Base-by-base conservation (phyloP, 139 green algal genomes). In the Closterium sp. region DNA sequence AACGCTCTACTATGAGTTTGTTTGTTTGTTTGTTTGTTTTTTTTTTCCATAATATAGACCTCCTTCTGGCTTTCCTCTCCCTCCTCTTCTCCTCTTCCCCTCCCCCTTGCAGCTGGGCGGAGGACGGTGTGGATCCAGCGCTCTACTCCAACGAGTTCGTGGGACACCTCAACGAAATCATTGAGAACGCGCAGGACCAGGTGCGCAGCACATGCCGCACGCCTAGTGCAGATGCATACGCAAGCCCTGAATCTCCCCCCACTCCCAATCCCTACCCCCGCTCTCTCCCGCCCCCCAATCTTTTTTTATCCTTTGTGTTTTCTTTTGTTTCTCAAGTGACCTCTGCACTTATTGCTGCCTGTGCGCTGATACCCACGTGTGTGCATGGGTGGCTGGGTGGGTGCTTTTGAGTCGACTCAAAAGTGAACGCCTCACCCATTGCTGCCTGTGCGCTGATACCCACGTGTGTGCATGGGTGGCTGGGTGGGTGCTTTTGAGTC, bases 131-230 rank as follows among this genome's bases (percentile, higher is more conserved):
- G 22, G 92, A 95, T 86, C 91, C 93, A 5, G 87, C 87, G 2
- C 50, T 93, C 13, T 95, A 95, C 89, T 91, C 93, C 87, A 92
- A 94, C 10, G 89, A 95, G 92, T 89, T 94, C 4, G 31, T 94
- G 89, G 42, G 31, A 3, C 92, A 93, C 38, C 19, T 87, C 0
- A n/a, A 91, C 24, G 91, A 91, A 2, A 70, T 31, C 24, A 31
- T 91, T 4, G 91, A 93, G 45, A 31, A 28, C 13, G 85, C 85
- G 1, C 85, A 87, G 85, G 28, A 87, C 85, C 85, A 87, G 85
- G 85, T 87, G 85, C 10, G 21, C 11, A 29, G 73, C 27, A n/a
- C 24, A 86, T n/a, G 24, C 79, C 27, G 24, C 24, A 7, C 9
- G 79, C 24, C 79, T 86, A 86, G 79, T n/a, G 28, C 79, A 86